Percentiles rank a stretch among this genome's conserved stretches.
Conservation (phyloP, 352 stramenopile species). For the Globisporangium paddicum region DNA sequence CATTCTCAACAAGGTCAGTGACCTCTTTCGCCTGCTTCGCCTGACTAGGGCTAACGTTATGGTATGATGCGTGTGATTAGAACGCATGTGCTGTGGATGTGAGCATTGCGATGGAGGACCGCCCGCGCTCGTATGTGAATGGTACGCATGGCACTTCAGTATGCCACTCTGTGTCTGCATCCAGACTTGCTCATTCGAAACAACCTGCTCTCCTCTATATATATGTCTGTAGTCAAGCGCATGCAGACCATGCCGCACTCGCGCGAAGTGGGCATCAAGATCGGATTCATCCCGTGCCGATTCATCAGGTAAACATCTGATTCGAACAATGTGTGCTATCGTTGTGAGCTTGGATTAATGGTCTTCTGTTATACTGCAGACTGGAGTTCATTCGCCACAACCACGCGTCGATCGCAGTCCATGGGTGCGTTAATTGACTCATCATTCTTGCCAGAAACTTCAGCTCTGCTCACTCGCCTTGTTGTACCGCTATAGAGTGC, state of each 20-base stretch:
- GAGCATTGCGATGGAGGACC: slow-evolving; percentile 64
- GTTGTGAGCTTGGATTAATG: not conserved
- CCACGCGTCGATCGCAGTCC: slow-evolving; percentile 57
- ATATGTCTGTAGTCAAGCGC: slow-evolving; percentile 32
- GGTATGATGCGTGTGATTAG: slow-evolving; percentile 15
- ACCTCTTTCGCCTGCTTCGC: no score
- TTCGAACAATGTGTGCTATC: not conserved
- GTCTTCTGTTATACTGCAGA: slow-evolving; percentile 13
- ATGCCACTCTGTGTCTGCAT: not conserved
- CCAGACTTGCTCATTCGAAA: not conserved
- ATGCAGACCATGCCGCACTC: slow-evolving; percentile 46
- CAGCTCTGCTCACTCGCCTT: not conserved
- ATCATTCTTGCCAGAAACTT: not conserved
- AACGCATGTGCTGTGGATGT: slow-evolving; percentile 63
- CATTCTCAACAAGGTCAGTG: slow-evolving; percentile 61
- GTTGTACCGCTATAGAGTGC: slow-evolving; percentile 25
- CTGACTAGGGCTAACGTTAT: not conserved
- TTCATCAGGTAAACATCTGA: slow-evolving; percentile 36
- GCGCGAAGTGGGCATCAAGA: slow-evolving; percentile 45
- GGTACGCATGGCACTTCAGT: slow-evolving; percentile 16
- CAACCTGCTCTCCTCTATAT: not conserved
- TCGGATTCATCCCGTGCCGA: slow-evolving; percentile 59
- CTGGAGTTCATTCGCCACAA: slow-evolving; percentile 47
- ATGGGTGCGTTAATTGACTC: slow-evolving; percentile 37
- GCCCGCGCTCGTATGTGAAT: slow-evolving; percentile 48